Evolutionary conservation across 106 monocot species (phyloP).

Genomic region (Gastrodia elata): DNA sequence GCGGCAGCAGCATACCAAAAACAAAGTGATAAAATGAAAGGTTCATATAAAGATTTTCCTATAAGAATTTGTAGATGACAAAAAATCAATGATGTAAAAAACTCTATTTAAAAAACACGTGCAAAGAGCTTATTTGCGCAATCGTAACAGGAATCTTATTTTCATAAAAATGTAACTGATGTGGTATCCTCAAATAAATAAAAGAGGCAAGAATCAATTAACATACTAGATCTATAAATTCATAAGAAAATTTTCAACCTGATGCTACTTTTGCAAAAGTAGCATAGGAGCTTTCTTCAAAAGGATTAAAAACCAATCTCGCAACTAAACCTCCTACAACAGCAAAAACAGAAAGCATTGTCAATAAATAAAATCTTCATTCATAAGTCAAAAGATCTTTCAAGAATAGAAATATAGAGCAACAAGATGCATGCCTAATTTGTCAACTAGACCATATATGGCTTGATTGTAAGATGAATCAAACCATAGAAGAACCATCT

Average conservation of each 20-base stretch:
- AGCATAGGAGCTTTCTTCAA: slow-evolving; percentile 90
- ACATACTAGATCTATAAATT: too few species aligned
- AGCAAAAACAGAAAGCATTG: not conserved
- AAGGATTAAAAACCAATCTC: slow-evolving; percentile 88
- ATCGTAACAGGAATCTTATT: too few species aligned
- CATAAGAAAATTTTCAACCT: slow-evolving; percentile 36
- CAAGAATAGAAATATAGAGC: not conserved
- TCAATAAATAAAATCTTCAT: not conserved
- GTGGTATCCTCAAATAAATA: too few species aligned
- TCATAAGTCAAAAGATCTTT: not conserved
- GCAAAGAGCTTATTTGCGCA: too few species aligned
- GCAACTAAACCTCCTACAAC: slow-evolving; percentile 86
- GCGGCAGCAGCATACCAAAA: too few species aligned
- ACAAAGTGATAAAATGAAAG: too few species aligned
- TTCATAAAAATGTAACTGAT: too few species aligned
- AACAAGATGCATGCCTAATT: slow-evolving; percentile 49
- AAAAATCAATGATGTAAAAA: too few species aligned
- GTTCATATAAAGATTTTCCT: too few species aligned
- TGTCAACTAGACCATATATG: slow-evolving; percentile 83
- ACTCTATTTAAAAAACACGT: too few species aligned
- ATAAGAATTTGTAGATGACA: too few species aligned
- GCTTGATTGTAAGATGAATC: slow-evolving; percentile 91
- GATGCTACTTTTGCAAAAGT: slow-evolving; percentile 78
- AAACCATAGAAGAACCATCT: slow-evolving; percentile 73
- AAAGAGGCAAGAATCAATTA: too few species aligned